Percentiles rank a stretch among this genome's conserved stretches.
phyloP scores from a whole-genome alignment of 305 asterid genomes.

The Plantago lanceolata region DNA sequence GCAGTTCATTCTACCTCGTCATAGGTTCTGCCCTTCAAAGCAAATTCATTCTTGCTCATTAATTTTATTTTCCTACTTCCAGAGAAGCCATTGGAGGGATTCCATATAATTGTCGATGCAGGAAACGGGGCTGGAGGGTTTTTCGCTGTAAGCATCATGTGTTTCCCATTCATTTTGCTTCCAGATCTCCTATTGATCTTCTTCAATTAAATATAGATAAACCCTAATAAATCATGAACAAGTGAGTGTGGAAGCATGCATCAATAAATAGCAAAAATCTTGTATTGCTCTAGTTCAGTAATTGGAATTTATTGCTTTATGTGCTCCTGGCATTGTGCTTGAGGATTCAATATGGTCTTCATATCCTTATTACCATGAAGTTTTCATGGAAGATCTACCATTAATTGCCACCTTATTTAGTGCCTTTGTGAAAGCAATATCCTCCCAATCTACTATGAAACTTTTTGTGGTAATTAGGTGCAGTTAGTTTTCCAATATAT shows the following conservation, averaged over 20 bases:
- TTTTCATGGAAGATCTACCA: constrained; percentile 6
- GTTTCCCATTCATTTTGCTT: constrained; percentile 12
- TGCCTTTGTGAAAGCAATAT: background rate
- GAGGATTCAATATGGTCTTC: constrained; percentile 6
- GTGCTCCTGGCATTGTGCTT: constrained; percentile 13
- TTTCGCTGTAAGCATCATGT: constrained; percentile 65
- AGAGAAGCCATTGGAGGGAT: constrained; percentile 96
- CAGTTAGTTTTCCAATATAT: constrained; percentile 1
- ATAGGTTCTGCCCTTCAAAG: constrained; percentile 11
- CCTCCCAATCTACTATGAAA: constrained; percentile 14
- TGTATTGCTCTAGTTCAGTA: constrained; percentile 7
- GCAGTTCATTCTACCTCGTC: constrained; percentile 17
- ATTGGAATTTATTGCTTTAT: constrained; percentile 16
- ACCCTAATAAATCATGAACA: background rate
- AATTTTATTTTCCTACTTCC: constrained; percentile 30
- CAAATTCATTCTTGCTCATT: constrained; percentile 27
- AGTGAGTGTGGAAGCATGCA: constrained; percentile 2
- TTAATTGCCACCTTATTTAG: background rate
- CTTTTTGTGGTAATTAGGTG: constrained; percentile 9
- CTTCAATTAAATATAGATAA: background rate
- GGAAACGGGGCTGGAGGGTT: constrained; percentile 99
- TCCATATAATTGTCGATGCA: constrained; percentile 97
- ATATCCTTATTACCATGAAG: constrained; percentile 5
- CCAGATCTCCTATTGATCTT: constrained; percentile 5
- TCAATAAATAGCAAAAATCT: constrained; percentile 6